These are phyloP conservation scores for Phaeoacremonium minimum DNA, from an alignment of 2,329 filamentous ascomycete genomes.

Conservation along the genomic window DNA sequence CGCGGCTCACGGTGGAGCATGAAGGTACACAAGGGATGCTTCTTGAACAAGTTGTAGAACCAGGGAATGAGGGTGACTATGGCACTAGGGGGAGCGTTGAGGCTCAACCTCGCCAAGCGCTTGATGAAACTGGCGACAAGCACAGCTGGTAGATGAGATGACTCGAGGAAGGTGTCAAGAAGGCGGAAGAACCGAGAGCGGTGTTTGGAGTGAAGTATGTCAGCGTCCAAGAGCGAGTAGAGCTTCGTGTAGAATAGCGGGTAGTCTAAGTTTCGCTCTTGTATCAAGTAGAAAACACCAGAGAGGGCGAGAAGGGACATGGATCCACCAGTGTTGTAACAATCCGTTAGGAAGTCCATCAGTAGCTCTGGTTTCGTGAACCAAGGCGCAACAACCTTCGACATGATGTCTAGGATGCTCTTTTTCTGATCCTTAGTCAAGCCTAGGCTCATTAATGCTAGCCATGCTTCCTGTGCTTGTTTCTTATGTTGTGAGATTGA, in stretches of 20 bases:
- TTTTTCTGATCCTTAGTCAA: constrained; percentile 75
- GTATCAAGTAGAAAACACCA: constrained; percentile 92
- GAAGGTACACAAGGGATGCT: constrained; percentile 86
- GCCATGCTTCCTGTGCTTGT: constrained; percentile 81
- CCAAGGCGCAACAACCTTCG: constrained; percentile 79
- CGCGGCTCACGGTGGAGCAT: constrained; percentile 82
- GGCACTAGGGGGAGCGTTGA: constrained; percentile 86
- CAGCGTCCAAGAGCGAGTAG: constrained; percentile 83
- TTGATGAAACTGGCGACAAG: constrained; percentile 97
- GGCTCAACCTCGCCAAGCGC: constrained; percentile 74
- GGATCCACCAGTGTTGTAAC: constrained; percentile 80
- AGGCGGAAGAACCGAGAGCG: constrained; percentile 90
- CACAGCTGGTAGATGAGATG: constrained; percentile 85
- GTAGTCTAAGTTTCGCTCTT: constrained; percentile 92
- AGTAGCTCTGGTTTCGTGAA: constrained; percentile 84
- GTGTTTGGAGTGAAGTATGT: constrained; percentile 89
- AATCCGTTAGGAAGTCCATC: constrained; percentile 96
- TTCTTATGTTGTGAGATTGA: constrained; percentile 70
- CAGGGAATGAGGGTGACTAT: constrained; percentile 88
- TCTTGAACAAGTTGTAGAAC: constrained; percentile 91
- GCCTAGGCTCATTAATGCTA: constrained; percentile 66
- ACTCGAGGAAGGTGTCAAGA: constrained; percentile 83
- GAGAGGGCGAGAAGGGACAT: constrained; percentile 84
- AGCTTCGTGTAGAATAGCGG: constrained; percentile 90
- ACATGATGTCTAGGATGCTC: constrained; percentile 68